Evolutionary conservation across 2,329 filamentous ascomycete genomes (phyloP).

Genomic region (Rutstroemia sp.): DNA sequence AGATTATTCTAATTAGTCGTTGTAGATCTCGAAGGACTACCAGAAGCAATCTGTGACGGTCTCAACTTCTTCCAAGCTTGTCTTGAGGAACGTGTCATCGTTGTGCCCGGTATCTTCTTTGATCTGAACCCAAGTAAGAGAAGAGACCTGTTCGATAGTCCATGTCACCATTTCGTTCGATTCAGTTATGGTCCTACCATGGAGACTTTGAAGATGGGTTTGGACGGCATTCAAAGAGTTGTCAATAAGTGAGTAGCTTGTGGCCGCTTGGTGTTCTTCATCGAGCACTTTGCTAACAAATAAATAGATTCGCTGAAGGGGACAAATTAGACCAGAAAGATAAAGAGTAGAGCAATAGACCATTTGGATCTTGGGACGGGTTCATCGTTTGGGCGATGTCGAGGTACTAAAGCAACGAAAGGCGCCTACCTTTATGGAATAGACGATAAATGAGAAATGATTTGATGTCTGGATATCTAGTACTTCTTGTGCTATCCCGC

Average conservation of each 20-base stretch:
- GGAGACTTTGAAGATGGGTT: slow-evolving; percentile 68
- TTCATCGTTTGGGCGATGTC: no score
- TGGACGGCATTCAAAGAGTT: slow-evolving; percentile 79
- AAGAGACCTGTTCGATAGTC: slow-evolving; percentile 86
- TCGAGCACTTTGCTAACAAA: not conserved
- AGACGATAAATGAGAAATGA: no score
- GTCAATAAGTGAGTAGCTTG: slow-evolving; percentile 51
- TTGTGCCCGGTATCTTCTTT: slow-evolving; percentile 97
- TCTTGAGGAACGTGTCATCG: slow-evolving; percentile 88
- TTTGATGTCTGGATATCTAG: no score
- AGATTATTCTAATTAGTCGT: not conserved
- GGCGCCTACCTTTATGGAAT: no score
- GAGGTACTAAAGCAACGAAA: no score
- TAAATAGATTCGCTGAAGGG: not conserved
- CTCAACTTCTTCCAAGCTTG: slow-evolving; percentile 96
- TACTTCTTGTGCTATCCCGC: no score
- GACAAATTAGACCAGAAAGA: not conserved
- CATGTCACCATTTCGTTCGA: slow-evolving; percentile 87
- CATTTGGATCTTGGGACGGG: no score
- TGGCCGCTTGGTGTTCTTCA: no score
- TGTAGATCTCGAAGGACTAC: slow-evolving; percentile 55
- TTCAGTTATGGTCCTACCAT: slow-evolving; percentile 79
- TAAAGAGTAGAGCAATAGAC: not conserved
- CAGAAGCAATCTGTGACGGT: slow-evolving; percentile 80
- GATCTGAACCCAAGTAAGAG: slow-evolving; percentile 87